These are phyloP conservation scores for Pelargonium exstipulatum DNA, from an alignment of 441 rosid species.

Conservation along the genomic window DNA sequence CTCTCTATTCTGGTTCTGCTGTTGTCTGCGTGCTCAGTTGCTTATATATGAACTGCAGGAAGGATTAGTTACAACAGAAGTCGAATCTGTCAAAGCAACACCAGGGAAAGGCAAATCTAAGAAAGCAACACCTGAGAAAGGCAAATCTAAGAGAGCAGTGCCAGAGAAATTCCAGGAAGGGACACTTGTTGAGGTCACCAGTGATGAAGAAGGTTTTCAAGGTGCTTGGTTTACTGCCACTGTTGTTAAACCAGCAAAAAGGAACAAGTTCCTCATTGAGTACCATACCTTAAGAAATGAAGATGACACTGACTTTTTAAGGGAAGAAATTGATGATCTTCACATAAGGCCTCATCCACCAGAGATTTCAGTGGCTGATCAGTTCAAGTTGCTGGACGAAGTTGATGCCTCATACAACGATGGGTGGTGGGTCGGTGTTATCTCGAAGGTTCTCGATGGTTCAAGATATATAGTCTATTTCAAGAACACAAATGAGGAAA, in stretches of 20 bases:
- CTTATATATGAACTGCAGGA: constrained; percentile 20
- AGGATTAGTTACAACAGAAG: constrained; percentile 11
- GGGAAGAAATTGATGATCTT: constrained; percentile 43
- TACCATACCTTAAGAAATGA: constrained; percentile 61
- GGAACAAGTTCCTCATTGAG: constrained; percentile 47
- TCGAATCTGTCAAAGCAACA: background rate
- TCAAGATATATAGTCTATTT: constrained; percentile 51
- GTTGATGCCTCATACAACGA: constrained; percentile 77
- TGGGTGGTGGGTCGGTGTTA: constrained; percentile 82
- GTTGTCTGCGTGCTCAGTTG: constrained; percentile 6
- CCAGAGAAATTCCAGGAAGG: constrained; percentile 35
- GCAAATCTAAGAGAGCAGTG: constrained; percentile 16
- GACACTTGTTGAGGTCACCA: constrained; percentile 59
- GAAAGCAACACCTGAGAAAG: no score
- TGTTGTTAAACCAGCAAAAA: constrained; percentile 38
- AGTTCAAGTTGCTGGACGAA: constrained; percentile 49
- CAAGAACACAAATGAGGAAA: constrained; percentile 39
- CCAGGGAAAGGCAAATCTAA: constrained; percentile 3
- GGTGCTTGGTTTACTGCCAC: constrained; percentile 85
- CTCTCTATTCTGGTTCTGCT: background rate
- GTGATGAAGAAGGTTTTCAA: constrained; percentile 75
- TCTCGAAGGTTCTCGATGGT: constrained; percentile 43
- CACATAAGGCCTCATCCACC: constrained; percentile 69
- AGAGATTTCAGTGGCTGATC: constrained; percentile 27
- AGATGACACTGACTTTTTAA: constrained; percentile 59